Percentiles rank a stretch among this genome's conserved stretches.
phyloP scores from a whole-genome alignment of 2,329 filamentous ascomycete genomes.

The Bisporella sp. region DNA sequence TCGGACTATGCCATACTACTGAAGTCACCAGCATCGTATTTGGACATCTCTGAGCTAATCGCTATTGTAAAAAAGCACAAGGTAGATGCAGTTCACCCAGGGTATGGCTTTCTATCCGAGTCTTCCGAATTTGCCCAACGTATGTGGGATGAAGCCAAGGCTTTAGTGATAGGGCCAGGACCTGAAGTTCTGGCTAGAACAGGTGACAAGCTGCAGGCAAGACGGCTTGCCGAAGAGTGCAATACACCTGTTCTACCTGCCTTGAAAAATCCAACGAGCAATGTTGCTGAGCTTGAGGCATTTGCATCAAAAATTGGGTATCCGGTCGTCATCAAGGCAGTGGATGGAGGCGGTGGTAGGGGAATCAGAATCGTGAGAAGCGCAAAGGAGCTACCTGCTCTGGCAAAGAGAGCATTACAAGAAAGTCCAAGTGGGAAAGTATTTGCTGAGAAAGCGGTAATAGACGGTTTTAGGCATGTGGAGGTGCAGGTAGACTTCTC shows the following conservation, averaged over 20 bases:
- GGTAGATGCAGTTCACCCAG: conserved; percentile 63
- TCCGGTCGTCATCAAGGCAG: conserved; percentile 52
- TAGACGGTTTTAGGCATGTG: conserved; percentile 49
- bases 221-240: conserved; percentile 58
- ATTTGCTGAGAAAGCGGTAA: conserved; percentile 51
- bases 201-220: conserved; percentile 42
- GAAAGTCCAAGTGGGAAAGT: conserved; percentile 49
- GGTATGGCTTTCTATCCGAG: conserved; percentile 65
- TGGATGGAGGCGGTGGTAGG: conserved; percentile 58
- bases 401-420: conserved; percentile 53
- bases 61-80: conserved; percentile 38
- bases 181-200: conserved; percentile 18
- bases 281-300: conserved; percentile 50
- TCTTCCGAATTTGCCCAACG: conserved; percentile 62
- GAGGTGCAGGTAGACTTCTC: conserved; percentile 38
- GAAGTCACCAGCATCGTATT: conserved; percentile 43
- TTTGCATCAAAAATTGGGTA: conserved; percentile 30
- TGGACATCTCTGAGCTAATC: conserved; percentile 42
- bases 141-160: conserved; percentile 57
- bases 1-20: conserved; percentile 45
- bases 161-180: conserved; percentile 65
- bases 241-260: conserved; percentile 67
- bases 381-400: conserved; percentile 42
- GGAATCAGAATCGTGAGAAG: conserved; percentile 49
- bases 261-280: conserved; percentile 58